Evolutionary conservation across 2,329 filamentous ascomycete species (phyloP).

Genomic region (Drechslera avenae): DNA sequence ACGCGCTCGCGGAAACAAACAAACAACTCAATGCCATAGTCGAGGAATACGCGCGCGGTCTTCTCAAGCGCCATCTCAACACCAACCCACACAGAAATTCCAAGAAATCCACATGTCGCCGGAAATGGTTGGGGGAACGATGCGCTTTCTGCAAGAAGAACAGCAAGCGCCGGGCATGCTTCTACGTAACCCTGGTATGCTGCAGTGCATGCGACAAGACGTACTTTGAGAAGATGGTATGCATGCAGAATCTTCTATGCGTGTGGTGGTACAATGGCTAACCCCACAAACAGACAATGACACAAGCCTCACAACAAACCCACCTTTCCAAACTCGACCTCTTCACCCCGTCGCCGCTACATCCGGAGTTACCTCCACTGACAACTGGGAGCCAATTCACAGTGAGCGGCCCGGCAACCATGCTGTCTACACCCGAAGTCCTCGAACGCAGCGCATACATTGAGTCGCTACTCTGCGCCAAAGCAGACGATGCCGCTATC

Average conservation of each 20-base stretch:
- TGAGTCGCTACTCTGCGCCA: too few relatives aligned
- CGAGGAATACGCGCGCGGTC: constrained; percentile 38
- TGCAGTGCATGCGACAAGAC: constrained; percentile 35
- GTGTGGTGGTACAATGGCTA: background rate
- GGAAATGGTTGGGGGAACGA: constrained; percentile 31
- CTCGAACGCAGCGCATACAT: constrained; percentile 27
- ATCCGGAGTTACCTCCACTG: constrained; percentile 32
- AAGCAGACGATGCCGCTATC: too few relatives aligned
- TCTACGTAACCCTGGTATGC: constrained; percentile 30
- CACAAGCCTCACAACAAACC: constrained; percentile 26
- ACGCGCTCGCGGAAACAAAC: constrained; percentile 30
- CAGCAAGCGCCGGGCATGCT: constrained; percentile 31
- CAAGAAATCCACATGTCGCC: constrained; percentile 25
- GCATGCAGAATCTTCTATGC: background rate
- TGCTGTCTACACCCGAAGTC: constrained; percentile 35
- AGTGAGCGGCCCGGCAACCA: constrained; percentile 27
- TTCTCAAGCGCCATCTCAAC: constrained; percentile 31
- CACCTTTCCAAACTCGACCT: constrained; percentile 42
- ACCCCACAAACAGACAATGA: constrained; percentile 35
- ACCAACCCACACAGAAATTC: constrained; percentile 21
- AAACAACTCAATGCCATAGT: constrained; percentile 29
- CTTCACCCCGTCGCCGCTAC: constrained; percentile 38
- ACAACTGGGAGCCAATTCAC: constrained; percentile 22
- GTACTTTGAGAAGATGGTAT: constrained; percentile 37
- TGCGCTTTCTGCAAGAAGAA: constrained; percentile 38